Conservation (phyloP, 441 rosid genomes). For the Erodium moschatum region DNA sequence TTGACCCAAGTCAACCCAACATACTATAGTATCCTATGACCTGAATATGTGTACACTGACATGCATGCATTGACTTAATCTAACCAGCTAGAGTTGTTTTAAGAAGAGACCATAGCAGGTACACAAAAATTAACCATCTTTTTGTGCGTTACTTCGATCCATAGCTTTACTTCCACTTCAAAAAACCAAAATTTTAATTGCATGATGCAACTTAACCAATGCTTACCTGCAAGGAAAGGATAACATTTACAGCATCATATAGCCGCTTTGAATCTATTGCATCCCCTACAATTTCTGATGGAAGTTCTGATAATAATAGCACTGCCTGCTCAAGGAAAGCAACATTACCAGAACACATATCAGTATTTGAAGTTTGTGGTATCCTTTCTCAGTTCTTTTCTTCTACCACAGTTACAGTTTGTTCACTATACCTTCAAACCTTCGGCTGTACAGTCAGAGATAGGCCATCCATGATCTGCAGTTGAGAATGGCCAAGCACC, state of each 20-base stretch:
- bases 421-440: conserved; percentile 59
- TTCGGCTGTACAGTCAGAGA: conserved; percentile 95
- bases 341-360: background rate
- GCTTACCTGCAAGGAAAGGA: conserved; percentile 78
- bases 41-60: background rate
- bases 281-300: conserved; percentile 66
- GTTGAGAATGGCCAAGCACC: conserved; percentile 99
- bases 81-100: conserved; percentile 1
- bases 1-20: background rate
- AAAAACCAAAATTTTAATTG: background rate
- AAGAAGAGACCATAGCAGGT: background rate
- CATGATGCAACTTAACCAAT: background rate
- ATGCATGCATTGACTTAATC: background rate
- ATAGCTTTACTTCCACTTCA: background rate
- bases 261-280: conserved; percentile 45
- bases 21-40: background rate
- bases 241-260: conserved; percentile 78
- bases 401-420: conserved; percentile 15
- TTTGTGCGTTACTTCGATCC: background rate
- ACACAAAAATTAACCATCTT: background rate
- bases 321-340: conserved; percentile 41
- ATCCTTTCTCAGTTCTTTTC: conserved; percentile 1
- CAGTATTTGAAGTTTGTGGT: conserved; percentile 9
- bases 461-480: conserved; percentile 93
- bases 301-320: conserved; percentile 57